A percentile compares a stretch with the other conserved stretches of the same genome.
Evolutionary conservation across 768 basidiomycete species (phyloP).

Genomic region (Boletellus ananiceps): DNA sequence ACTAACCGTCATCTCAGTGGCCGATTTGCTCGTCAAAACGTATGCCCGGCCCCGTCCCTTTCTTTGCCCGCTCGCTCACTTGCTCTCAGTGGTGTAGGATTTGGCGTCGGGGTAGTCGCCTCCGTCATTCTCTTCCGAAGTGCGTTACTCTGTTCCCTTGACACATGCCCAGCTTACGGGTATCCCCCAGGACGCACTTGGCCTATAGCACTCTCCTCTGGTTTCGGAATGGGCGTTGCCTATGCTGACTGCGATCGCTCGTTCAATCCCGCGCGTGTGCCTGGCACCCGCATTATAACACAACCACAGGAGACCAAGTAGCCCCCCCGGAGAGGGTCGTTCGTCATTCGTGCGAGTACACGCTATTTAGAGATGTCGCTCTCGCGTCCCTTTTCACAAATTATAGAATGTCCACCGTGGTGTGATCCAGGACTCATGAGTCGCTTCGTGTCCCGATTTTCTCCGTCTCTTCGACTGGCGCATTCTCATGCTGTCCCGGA

Average conservation of each 20-base stretch:
- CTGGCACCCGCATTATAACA: conserved; percentile 73
- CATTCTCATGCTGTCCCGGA: conserved; percentile 9
- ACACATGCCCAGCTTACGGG: conserved; percentile 1
- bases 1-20: conserved; percentile 40
- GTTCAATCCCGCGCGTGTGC: conserved; percentile 87
- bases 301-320: conserved; percentile 25
- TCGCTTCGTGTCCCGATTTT: conserved; percentile 15
- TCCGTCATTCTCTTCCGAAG: conserved; percentile 90
- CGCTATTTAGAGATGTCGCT: conserved; percentile 34
- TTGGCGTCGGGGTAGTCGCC: conserved; percentile 82
- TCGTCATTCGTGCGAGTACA: conserved; percentile 4
- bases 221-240: conserved; percentile 82
- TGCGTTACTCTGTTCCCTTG: conserved; percentile 40
- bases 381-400: conserved; percentile 1
- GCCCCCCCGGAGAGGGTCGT: not conserved
- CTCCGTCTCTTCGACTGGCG: conserved; percentile 6
- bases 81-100: conserved; percentile 69
- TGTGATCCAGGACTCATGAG: conserved; percentile 1
- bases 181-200: conserved; percentile 72
- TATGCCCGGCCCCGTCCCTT: conserved; percentile 34
- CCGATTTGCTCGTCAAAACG: conserved; percentile 85
- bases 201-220: conserved; percentile 83
- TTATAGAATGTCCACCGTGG: conserved; percentile 11
- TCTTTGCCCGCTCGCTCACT: conserved; percentile 4
- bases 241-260: conserved; percentile 91